A percentile compares a stretch with the other conserved stretches of the same genome.
These are phyloP conservation scores for Acrocalymma vagum DNA, from an alignment of 2,329 filamentous ascomycete genomes.

Conservation along the genomic window DNA sequence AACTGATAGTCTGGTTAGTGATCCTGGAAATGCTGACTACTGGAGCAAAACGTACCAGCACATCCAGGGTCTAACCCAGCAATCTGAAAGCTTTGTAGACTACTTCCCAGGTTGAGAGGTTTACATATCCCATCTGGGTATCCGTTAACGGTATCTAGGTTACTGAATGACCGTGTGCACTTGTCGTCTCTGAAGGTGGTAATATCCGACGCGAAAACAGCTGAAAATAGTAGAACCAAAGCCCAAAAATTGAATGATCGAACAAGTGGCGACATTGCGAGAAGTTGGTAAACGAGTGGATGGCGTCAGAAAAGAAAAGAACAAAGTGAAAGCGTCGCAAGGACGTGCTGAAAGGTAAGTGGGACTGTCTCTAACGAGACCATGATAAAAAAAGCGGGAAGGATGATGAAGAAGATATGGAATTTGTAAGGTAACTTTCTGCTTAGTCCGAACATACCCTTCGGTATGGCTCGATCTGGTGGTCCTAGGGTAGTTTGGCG, in stretches of 20 bases:
- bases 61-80: slow-evolving; percentile 33
- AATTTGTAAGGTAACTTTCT: no score
- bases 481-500: no score
- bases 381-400: no score
- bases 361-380: no score
- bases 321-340: no score
- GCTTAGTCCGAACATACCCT: no score
- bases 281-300: slow-evolving; percentile 5
- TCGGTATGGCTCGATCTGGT: no score
- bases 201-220: slow-evolving; percentile 16
- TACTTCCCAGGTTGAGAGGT: slow-evolving; percentile 15
- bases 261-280: slow-evolving; percentile 9
- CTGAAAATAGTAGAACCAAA: no score
- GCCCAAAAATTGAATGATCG: no score
- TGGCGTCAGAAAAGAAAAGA: no score
- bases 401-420: no score
- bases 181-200: slow-evolving; percentile 19
- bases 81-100: slow-evolving; percentile 30
- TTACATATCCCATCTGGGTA: slow-evolving; percentile 26
- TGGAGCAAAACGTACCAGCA: slow-evolving; percentile 19
- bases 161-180: slow-evolving; percentile 18
- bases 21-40: neutral
- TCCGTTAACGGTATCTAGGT: slow-evolving; percentile 21
- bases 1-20: slow-evolving; percentile 20
- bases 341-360: no score